Evolutionary conservation across 176 grass and related monocot species (phyloP).

Genomic region (Secale cereale): DNA sequence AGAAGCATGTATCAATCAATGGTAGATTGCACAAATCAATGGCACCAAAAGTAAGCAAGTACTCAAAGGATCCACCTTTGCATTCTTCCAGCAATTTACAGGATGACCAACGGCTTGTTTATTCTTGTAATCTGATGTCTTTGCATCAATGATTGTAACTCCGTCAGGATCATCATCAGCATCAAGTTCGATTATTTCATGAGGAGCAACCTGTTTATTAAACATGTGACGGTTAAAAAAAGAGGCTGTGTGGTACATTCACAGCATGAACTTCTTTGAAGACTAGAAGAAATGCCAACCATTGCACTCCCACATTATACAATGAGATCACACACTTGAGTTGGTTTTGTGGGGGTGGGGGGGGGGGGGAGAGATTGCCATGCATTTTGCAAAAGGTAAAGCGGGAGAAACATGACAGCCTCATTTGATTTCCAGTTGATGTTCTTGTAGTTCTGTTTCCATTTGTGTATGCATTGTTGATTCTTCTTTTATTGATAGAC

Average conservation of each 20-base stretch:
- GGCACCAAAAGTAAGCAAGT: background rate
- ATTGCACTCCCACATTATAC: background rate
- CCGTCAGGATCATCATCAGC: constrained; percentile 56
- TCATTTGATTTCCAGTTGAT: background rate
- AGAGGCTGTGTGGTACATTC: constrained; percentile 1
- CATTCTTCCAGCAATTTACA: constrained; percentile 36
- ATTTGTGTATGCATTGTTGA: background rate
- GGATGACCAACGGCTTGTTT: constrained; percentile 47
- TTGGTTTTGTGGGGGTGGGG: background rate
- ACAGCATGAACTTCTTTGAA: background rate
- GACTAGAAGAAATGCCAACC: background rate
- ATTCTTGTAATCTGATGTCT: constrained; percentile 43
- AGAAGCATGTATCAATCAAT: constrained; percentile 11
- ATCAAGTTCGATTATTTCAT: constrained; percentile 76
- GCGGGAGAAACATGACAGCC: background rate
- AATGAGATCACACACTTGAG: background rate
- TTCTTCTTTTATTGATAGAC: background rate
- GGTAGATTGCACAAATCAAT: background rate
- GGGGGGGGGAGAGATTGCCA: background rate
- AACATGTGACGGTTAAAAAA: constrained; percentile 6
- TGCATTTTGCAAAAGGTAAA: background rate
- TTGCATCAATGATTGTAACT: constrained; percentile 48
- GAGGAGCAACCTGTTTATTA: constrained; percentile 47
- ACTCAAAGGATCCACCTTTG: constrained; percentile 40
- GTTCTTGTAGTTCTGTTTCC: background rate